Evolutionary conservation across 2,329 filamentous ascomycete species (phyloP), one percentile per base, ranked within the genome.

Genomic region (Thelonectria olida): DNA sequence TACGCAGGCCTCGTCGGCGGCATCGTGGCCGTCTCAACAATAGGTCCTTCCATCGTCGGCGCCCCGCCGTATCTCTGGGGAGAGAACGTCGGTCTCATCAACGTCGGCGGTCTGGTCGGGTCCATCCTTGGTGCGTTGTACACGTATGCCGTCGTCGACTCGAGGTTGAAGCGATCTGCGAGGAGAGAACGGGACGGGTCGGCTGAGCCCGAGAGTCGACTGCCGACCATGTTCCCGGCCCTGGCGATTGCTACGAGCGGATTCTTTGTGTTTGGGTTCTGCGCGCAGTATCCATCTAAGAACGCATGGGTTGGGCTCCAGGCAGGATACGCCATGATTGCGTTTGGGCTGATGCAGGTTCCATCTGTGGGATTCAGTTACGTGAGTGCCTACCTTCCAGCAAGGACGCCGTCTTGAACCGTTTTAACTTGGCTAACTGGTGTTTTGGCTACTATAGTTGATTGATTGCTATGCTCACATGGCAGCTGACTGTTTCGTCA

Each of bases 401-500:
- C n/a, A n/a, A n/a, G n/a, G n/a, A n/a, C n/a, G n/a, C n/a, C n/a
- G n/a, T n/a, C n/a, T n/a, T n/a, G n/a, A n/a, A n/a, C n/a, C n/a
- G n/a, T n/a, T n/a, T n/a, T n/a, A n/a, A n/a, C n/a, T n/a, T n/a
- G n/a, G n/a, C n/a, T n/a, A n/a, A n/a, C n/a, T n/a, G n/a, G n/a
- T n/a, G n/a, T n/a, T n/a, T n/a, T n/a, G n/a, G n/a, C n/a, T 10
- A 9, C 2, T 13, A n/a, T 55, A 82, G 80, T 66, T 86, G 4
- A 84, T 86, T 34, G 84, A 86, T 36, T 75, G 81, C 0, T 86
- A 86, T 63, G 72, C 75, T 1, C 70, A 75, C 1, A 64, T 84
- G 1, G 79, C 81, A 0, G 80, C 79, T 2, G 83, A 86, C 63
- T 85, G 83, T 66, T 85, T 87, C 64, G 82, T 84, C 12, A 80